phyloP scores from a whole-genome alignment of 768 basidiomycete genomes.

The Kockovaella imperatae region DNA sequence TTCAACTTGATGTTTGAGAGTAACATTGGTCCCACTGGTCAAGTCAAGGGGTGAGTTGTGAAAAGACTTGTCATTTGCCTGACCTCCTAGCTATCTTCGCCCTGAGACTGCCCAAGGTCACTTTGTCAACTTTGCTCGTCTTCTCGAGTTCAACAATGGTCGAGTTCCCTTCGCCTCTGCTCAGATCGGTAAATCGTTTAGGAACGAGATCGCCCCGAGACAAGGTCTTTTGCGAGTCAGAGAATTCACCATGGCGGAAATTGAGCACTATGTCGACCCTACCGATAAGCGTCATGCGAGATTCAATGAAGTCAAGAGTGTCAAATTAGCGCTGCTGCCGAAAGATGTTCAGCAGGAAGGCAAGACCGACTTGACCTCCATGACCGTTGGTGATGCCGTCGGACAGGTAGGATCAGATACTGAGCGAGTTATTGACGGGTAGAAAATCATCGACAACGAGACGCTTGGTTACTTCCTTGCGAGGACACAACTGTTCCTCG shows the following conservation, averaged over 20 bases:
- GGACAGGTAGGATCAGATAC: constrained; percentile 45
- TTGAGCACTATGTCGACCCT: constrained; percentile 98
- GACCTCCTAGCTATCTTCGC: constrained; percentile 65
- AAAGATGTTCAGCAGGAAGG: constrained; percentile 76
- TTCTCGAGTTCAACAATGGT: constrained; percentile 97
- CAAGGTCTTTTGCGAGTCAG: constrained; percentile 89
- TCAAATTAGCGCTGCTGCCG: constrained; percentile 68
- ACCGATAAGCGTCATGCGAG: constrained; percentile 75
- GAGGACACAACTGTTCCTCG: constrained; percentile 78
- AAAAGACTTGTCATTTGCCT: not conserved
- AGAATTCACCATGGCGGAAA: constrained; percentile 99
- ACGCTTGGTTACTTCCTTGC: constrained; percentile 96
- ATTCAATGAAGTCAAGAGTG: constrained; percentile 72
- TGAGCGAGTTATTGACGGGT: not conserved
- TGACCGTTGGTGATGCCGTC: constrained; percentile 84
- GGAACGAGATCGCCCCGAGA: constrained; percentile 96
- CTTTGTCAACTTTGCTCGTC: constrained; percentile 93
- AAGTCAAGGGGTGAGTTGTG: constrained; percentile 72
- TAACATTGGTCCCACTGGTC: constrained; percentile 94
- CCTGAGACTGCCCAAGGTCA: constrained; percentile 98
- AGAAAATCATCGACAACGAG: constrained; percentile 85
- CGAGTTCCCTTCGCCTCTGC: constrained; percentile 94
- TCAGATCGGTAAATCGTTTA: constrained; percentile 89
- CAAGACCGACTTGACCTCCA: constrained; percentile 55
- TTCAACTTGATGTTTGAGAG: constrained; percentile 99